Base-by-base conservation (phyloP, 192 early-diverging fungal genomes). In the Jimgerdemannia flammicorona region DNA sequence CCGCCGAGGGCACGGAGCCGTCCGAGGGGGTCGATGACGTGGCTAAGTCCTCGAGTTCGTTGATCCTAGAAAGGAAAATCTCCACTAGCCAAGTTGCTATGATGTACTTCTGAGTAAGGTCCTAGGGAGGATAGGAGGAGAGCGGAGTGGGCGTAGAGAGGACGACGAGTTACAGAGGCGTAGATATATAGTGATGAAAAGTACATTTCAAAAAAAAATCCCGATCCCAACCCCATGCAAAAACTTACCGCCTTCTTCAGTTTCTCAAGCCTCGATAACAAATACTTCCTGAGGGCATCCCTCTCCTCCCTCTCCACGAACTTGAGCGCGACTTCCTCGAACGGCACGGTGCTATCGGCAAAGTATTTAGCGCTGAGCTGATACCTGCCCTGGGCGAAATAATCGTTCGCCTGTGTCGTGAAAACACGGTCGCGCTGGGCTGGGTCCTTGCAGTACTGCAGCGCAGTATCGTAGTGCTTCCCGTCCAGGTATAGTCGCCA, bases 251-350 rank as follows among this genome's bases (percentile, higher is more conserved):
- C 80, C 66, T 86, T 86, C 54, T 86, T 81, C 44, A 97, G 65
- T 40, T 86, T 90, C 67, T 87, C 88, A 40, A 97, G 79, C 77
- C 94, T 96, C 66, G 88, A 85, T 20, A 89, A 67, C 75, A 99
- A 79, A 80, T 94, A 99, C 54, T 89, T 85, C 75, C 92, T 88
- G 14, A 99, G 81, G 8, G 95, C 93, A 70, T 86, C 87, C 9
- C 86, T 80, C 72, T 96, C 90, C 43, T 93, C 89, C 4, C 85
- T 84, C 4, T 88, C 88, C 44, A 95, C 87, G 83, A 96, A 97
- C 69, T 92, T 91, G 40, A 99, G 84, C 18, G 89, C 91, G n/a
- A 96, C 91, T 72, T 98, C 94, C 74, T 99, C 98, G 81, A 99
- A 97, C 17, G 90, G 85, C 1, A 96, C 84, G 2, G 87, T 85